Conservation (phyloP, 495 filamentous ascomycete species). For the Daldinia loculata region DNA sequence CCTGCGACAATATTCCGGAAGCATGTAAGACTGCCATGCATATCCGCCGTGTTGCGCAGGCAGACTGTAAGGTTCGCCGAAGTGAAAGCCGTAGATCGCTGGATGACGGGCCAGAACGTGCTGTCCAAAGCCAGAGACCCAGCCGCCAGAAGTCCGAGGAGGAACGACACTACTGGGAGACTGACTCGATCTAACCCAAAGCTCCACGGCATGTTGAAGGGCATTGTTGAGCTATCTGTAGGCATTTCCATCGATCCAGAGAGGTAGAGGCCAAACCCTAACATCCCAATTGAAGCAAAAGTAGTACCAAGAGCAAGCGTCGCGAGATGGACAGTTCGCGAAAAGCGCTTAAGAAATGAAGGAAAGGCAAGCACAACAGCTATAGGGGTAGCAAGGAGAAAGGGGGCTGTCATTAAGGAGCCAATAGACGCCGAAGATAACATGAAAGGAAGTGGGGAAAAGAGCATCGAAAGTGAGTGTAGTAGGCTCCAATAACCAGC, state of each 20-base stretch:
- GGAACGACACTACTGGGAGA: conserved; percentile 51
- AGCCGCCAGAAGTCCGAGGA: conserved; percentile 53
- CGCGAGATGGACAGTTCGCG: conserved; percentile 40
- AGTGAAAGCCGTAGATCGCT: conserved; percentile 54
- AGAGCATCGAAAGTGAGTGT: conserved; percentile 56
- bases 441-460: conserved; percentile 55
- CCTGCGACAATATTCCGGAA: conserved; percentile 50
- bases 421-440: conserved; percentile 52
- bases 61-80: conserved; percentile 50
- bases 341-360: conserved; percentile 41
- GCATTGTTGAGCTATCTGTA: conserved; percentile 1
- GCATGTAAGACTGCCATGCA: conserved; percentile 48
- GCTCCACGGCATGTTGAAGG: conserved; percentile 40
- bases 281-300: conserved; percentile 51
- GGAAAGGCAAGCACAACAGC: conserved; percentile 41
- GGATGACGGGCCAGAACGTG: conserved; percentile 49
- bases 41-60: conserved; percentile 54
- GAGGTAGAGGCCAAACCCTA: conserved; percentile 54
- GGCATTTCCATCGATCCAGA: conserved; percentile 48
- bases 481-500: conserved; percentile 54
- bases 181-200: conserved; percentile 43
- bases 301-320: conserved; percentile 47
- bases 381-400: conserved; percentile 47
- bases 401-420: conserved; percentile 53
- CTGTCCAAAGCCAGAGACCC: conserved; percentile 48